phyloP scores from a whole-genome alignment of 495 filamentous ascomycete species.

The Penicillium roqueforti region DNA sequence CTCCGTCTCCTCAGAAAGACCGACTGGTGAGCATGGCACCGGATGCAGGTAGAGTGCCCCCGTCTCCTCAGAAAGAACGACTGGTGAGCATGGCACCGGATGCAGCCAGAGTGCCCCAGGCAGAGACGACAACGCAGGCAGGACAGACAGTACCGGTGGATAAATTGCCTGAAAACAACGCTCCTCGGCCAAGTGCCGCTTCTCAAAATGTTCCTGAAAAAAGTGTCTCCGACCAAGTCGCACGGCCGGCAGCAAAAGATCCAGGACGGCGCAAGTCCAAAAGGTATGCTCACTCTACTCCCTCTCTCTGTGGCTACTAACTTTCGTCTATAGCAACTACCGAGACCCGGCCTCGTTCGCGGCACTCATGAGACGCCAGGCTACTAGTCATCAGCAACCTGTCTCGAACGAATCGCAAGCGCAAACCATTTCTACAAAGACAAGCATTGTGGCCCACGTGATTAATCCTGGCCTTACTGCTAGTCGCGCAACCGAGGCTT shows the following conservation, averaged over 20 bases:
- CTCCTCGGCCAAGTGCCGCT: not conserved
- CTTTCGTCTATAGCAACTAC: not conserved
- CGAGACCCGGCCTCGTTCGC: not conserved
- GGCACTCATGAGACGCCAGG: slow-evolving; percentile 1
- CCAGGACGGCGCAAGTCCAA: slow-evolving; percentile 2
- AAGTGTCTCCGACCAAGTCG: not conserved
- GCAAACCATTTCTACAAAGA: not conserved
- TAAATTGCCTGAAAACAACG: not conserved
- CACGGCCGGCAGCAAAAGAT: not conserved
- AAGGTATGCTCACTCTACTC: not conserved
- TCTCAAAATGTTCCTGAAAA: not conserved
- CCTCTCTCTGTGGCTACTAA: not conserved
- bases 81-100: not conserved
- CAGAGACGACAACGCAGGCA: not conserved
- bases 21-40: not conserved
- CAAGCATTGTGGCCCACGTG: not conserved
- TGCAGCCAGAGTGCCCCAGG: not conserved
- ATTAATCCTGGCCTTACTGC: not conserved
- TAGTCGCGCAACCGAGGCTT: not conserved
- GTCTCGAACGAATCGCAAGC: not conserved
- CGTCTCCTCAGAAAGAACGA: not conserved
- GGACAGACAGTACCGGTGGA: not conserved
- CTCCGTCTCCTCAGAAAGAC: not conserved
- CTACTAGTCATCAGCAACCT: not conserved
- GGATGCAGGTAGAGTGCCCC: not conserved